Evolutionary conservation across 768 basidiomycete species (phyloP).

Genomic region (Pleurotus sapidus): DNA sequence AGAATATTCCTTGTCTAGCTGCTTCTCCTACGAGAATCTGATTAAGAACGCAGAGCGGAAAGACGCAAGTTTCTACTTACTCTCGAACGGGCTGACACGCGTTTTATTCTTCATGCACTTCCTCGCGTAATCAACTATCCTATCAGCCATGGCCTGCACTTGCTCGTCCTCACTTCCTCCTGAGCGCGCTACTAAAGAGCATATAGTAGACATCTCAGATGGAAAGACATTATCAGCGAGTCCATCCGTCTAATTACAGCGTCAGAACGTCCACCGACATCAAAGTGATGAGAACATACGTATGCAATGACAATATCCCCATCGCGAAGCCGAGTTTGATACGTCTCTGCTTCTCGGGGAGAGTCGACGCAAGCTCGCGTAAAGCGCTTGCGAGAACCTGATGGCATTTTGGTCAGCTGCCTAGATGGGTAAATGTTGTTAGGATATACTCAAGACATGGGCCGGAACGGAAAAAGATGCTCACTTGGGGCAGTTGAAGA

Average conservation of each 20-base stretch:
- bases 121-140: conserved; percentile 66
- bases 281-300: conserved; percentile 23
- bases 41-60: background rate
- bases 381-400: conserved; percentile 38
- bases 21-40: conserved; percentile 46
- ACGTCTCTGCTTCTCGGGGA: conserved; percentile 44
- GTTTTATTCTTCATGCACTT: conserved; percentile 66
- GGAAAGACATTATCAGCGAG: conserved; percentile 64
- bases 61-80: conserved; percentile 31
- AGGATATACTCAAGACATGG: background rate
- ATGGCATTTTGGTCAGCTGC: conserved; percentile 52
- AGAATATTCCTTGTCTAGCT: conserved; percentile 59
- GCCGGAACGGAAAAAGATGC: conserved; percentile 10
- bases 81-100: conserved; percentile 73
- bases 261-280: conserved; percentile 22
- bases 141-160: conserved; percentile 71
- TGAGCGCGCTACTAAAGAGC: conserved; percentile 58
- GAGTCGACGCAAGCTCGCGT: conserved; percentile 52
- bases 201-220: conserved; percentile 67
- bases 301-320: conserved; percentile 53
- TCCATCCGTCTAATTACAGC: conserved; percentile 43
- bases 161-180: conserved; percentile 56
- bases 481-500: conserved; percentile 56
- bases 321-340: conserved; percentile 41
- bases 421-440: conserved; percentile 24